Evolutionary conservation across 2,329 filamentous ascomycete species (phyloP).

Genomic region (Botrytis cinerea): DNA sequence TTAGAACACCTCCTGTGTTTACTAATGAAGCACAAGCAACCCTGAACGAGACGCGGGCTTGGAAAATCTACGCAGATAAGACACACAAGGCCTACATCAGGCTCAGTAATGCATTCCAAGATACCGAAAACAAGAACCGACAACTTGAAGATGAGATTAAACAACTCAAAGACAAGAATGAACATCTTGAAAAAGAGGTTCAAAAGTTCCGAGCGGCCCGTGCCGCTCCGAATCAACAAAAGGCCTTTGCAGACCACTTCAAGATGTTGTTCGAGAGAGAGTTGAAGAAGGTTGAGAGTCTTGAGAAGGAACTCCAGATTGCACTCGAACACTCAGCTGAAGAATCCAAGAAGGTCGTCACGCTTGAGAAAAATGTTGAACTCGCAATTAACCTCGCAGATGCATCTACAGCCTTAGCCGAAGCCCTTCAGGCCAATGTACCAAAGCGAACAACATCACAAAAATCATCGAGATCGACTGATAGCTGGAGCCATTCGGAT

Average conservation of each 20-base stretch:
- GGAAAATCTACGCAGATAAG: background rate
- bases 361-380: background rate
- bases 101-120: background rate
- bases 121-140: background rate
- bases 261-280: conserved; percentile 9
- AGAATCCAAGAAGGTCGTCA: background rate
- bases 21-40: background rate
- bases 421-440: background rate
- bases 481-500: conserved; percentile 4
- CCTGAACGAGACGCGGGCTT: background rate
- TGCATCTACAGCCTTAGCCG: background rate
- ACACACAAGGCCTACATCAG: background rate
- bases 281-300: background rate
- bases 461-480: background rate
- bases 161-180: background rate
- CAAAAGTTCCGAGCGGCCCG: background rate
- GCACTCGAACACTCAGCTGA: background rate
- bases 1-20: background rate
- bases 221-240: background rate
- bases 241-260: background rate
- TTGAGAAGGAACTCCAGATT: background rate
- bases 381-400: background rate
- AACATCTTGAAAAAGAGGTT: background rate
- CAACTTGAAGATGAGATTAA: background rate
- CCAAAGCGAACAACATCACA: background rate